Evolutionary conservation across 164 flowering plant species (phyloP), one percentile per base, ranked within the genome.

Genomic region (Umbellularia californica): DNA sequence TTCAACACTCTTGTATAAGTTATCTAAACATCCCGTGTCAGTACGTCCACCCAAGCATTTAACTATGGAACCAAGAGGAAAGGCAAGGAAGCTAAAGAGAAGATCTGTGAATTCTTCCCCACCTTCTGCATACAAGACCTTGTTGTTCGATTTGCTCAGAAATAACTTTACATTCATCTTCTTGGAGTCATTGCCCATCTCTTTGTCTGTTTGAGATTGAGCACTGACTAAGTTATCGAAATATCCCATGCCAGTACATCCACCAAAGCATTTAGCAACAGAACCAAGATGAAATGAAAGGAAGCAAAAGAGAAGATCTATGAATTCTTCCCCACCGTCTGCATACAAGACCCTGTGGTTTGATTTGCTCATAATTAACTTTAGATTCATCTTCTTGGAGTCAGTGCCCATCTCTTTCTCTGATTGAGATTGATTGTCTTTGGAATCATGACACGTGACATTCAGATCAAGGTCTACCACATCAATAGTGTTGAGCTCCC

Each of bases 71-170:
- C 81, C 81, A 2, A 81, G 50, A 0, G 81, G 79, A 17, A 76
- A 58, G 13, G 66, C 71, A 52, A 76, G 73, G 70, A 81, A 73
- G 76, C 79, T 76, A 25, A 76, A 71, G 3, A 81, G 73, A 41
- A 81, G 66, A 28, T 81, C 75, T 0, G 76, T 58, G 30, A 81
- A 78, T 30, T 73, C 75, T 23, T 76, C 72, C 24, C 58, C 20
- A 2, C 23, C 75, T 47, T 72, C 75, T 47, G 75, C 75, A 24
- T 24, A 65, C 22, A 72, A 41, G 17, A 72, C 58, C 27, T 1
- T 64, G 33, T 65, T 30, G 30, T 17, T 10, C 13, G 55, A 22
- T 47, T 65, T 15, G 70, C 15, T 30, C 14, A 67, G 9, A 35
- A 67, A 7, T 3, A 67, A 41, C 70, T 67, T 67, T 27, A 33